A percentile compares a stretch with the other conserved stretches of the same genome.
These are phyloP conservation scores for Beauveria australis DNA, from an alignment of 2,329 filamentous ascomycete genomes.

Conservation along the genomic window DNA sequence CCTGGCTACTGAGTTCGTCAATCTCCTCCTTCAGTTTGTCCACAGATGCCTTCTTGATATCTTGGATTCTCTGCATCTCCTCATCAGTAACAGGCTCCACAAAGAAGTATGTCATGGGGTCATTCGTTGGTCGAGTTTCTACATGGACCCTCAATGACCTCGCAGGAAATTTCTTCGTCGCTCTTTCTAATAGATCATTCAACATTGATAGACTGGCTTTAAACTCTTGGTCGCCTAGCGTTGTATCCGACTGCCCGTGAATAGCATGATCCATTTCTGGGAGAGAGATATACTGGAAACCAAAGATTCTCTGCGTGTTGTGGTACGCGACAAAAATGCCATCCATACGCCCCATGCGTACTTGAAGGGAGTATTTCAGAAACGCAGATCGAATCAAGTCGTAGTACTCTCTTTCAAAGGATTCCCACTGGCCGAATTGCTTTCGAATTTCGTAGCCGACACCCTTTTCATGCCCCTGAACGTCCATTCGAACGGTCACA, in stretches of 20 bases:
- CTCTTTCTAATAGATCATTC: constrained; percentile 70
- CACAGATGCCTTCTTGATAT: constrained; percentile 52
- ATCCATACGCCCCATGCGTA: constrained; percentile 96
- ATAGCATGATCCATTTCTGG: constrained; percentile 82
- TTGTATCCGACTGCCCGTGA: constrained; percentile 64
- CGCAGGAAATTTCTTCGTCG: constrained; percentile 65
- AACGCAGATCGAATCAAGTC: constrained; percentile 95
- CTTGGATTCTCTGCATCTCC: constrained; percentile 68
- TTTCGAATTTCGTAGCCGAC: constrained; percentile 79
- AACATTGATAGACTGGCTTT: constrained; percentile 69
- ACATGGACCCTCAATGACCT: constrained; percentile 72
- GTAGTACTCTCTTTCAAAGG: constrained; percentile 90
- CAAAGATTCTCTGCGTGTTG: constrained; percentile 91
- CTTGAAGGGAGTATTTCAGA: constrained; percentile 93
- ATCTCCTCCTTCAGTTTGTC: constrained; percentile 61
- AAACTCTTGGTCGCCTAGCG: constrained; percentile 77
- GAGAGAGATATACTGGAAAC: constrained; percentile 88
- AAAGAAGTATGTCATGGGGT: constrained; percentile 78
- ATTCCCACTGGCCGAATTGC: constrained; percentile 73
- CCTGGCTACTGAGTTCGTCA: constrained; percentile 37
- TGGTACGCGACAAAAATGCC: constrained; percentile 96
- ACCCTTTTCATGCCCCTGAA: constrained; percentile 61
- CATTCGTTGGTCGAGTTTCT: constrained; percentile 56
- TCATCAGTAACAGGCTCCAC: constrained; percentile 72
- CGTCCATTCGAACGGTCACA: constrained; percentile 83